Evolutionary conservation across 306 rosid genomes (phyloP).

Genomic region (Cucumis hystrix): DNA sequence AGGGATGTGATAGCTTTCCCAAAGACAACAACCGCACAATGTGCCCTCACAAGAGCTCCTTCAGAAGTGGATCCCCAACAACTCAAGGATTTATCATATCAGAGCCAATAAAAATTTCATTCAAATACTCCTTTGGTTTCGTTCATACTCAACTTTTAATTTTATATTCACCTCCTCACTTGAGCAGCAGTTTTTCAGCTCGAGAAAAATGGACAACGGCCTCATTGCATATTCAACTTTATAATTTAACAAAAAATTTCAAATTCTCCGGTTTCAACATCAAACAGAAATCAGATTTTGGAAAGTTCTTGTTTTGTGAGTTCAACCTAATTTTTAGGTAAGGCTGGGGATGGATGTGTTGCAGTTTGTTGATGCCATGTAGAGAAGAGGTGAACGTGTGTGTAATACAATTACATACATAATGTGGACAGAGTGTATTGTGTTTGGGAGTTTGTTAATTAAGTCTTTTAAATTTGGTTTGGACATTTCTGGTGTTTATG

Average conservation of each 20-base stretch:
- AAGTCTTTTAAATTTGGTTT: background rate
- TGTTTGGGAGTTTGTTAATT: background rate
- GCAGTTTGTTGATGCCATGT: background rate
- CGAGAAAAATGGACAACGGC: background rate
- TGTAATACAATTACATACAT: background rate
- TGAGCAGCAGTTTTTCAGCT: background rate
- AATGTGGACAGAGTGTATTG: background rate
- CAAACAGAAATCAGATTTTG: background rate
- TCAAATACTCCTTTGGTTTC: background rate
- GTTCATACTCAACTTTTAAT: background rate
- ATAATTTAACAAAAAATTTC: background rate
- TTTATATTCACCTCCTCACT: background rate
- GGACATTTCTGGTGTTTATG: background rate
- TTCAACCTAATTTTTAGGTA: background rate
- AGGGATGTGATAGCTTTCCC: conserved; percentile 98
- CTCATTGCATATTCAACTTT: background rate
- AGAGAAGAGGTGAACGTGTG: background rate
- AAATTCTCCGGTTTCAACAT: background rate
- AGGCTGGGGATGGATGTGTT: background rate
- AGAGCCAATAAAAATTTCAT: conserved; percentile 8
- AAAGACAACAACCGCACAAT: conserved; percentile 86
- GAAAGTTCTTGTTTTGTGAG: background rate
- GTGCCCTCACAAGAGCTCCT: conserved; percentile 78
- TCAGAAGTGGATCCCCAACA: conserved; percentile 87
- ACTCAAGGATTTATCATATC: conserved; percentile 53